Evolutionary conservation across 257 asterid genomes (phyloP), one percentile per base, ranked within the genome.

Genomic region (Nicotiana sylvestris): DNA sequence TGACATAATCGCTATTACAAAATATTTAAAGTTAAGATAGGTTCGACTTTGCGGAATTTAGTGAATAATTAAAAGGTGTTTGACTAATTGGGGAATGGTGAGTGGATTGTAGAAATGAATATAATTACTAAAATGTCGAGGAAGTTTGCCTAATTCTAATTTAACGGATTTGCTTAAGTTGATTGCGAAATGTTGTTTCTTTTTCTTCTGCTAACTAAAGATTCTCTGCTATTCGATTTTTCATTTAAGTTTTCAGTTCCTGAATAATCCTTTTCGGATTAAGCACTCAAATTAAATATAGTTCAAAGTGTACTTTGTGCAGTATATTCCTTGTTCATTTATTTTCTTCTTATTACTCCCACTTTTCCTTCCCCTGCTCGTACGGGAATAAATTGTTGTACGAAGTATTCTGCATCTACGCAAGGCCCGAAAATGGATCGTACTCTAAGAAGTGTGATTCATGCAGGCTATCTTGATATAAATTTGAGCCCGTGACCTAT

Each of bases 71-170:
- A 27, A 43, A 39, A 64, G 1, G 29, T 43, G 35, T 60, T 74
- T 61, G 81, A 76, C 66, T 82, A 39, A 39, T 43, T 60, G 11
- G 30, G 61, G 55, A 62, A 77, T 16, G 66, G 78, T 35, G 69
- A 60, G 49, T 33, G 12, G 85, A 21, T 27, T 35, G 25, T 4
- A 3, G 15, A 1, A 49, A n/a, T 30, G 7, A 4, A 56, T 37
- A 43, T 39, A 43, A 4, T 56, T 77, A 17, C 17, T n/a, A 58
- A 30, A 12, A 10, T 43, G 17, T 15, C 30, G n/a, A 27, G 43
- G 66, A 51, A 12, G 2, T 29, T 25, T 55, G 17, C 9, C 55
- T n/a, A 33, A 58, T 3, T 11, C 11, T 37, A 61, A 39, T 37
- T 37, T 56, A 0, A 30, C 2, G 9, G 16, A 33, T 77, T 55